Base-by-base conservation (phyloP, 257 asterid species). In the Fraxinus cuspidata region DNA sequence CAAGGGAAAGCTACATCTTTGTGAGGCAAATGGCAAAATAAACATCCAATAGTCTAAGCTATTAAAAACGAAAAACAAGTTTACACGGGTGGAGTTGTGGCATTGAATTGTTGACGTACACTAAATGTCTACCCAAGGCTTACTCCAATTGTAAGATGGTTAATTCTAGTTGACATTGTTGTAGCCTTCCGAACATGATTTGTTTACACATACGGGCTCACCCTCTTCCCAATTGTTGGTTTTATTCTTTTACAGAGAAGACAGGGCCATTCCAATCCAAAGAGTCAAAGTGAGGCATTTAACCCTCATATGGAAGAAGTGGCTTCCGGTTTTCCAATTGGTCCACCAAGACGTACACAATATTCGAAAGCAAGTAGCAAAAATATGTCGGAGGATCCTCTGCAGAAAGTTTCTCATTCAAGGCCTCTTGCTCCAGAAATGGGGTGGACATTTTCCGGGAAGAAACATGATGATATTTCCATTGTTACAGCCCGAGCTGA, bases 351-450 rank as follows among this genome's bases (percentile, higher is more conserved):
- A 78, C 71, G 67, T 19, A 76, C 86, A 65, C 90, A 77, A n/a
- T 76, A 38, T 60, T 42, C 40, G n/a, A 74, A 72, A 67, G 96
- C 83, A 75, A 70, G 42, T 23, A 80, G 76, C 68, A 86, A 82
- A 80, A 85, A 83, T 84, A 73, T 75, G 53, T 80, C 70, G 28
- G 88, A 76, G 66, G 73, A 80, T 67, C 86, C 71, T 34, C 69
- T 84, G 1, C 83, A 82, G 71, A 84, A 87, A 77, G 68, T 80
- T 65, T 88, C 89, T 71, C 82, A 86, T 63, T 91, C 98, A 2
- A 96, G 97, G 32, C 98, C 96, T 71, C 85, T 93, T 76, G 91
- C 86, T 58, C 89, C 92, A 4, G 86, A 87, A 18, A 56, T 81
- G 76, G 90, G 82, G 27, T 86, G 94, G 92, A 78, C 78, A 38